Percentiles rank a stretch among this genome's conserved stretches.
These are phyloP conservation scores for Kalmanozyma brasiliensis DNA, from an alignment of 1,284 basidiomycete species.

Conservation along the genomic window DNA sequence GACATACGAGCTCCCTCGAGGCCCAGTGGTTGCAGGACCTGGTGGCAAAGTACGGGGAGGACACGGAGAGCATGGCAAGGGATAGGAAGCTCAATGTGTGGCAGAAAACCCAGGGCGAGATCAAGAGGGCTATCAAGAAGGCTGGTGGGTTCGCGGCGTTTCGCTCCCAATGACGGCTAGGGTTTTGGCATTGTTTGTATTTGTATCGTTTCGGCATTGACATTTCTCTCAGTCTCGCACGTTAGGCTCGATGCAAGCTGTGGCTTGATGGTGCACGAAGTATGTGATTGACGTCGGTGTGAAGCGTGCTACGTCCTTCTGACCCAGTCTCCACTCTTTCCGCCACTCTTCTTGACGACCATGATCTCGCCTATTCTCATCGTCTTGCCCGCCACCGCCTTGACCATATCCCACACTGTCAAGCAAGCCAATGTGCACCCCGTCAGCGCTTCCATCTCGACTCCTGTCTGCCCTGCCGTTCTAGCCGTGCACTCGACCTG, in stretches of 20 bases:
- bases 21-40: slow-evolving; percentile 76
- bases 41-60: slow-evolving; percentile 77
- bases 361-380: slow-evolving; percentile 76
- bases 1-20: slow-evolving; percentile 80
- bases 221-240: not conserved
- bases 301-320: not conserved
- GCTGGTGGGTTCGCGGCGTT: slow-evolving; percentile 48
- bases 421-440: slow-evolving; percentile 81
- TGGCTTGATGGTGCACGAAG: too few relatives aligned
- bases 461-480: slow-evolving; percentile 72
- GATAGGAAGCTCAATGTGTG: slow-evolving; percentile 83
- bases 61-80: slow-evolving; percentile 80
- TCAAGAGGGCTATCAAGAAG: slow-evolving; percentile 70
- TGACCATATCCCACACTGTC: slow-evolving; percentile 92
- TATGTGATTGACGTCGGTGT: too few relatives aligned
- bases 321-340: slow-evolving; percentile 74
- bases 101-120: slow-evolving; percentile 86
- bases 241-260: not conserved
- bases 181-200: not conserved
- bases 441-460: slow-evolving; percentile 93
- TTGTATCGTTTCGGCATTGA: slow-evolving; percentile 1
- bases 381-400: slow-evolving; percentile 83
- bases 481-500: slow-evolving; percentile 48
- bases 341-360: slow-evolving; percentile 78
- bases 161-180: not conserved